These are phyloP conservation scores for Paralagenidium karlingii DNA, from an alignment of 352 stramenopile species.

Conservation along the genomic window DNA sequence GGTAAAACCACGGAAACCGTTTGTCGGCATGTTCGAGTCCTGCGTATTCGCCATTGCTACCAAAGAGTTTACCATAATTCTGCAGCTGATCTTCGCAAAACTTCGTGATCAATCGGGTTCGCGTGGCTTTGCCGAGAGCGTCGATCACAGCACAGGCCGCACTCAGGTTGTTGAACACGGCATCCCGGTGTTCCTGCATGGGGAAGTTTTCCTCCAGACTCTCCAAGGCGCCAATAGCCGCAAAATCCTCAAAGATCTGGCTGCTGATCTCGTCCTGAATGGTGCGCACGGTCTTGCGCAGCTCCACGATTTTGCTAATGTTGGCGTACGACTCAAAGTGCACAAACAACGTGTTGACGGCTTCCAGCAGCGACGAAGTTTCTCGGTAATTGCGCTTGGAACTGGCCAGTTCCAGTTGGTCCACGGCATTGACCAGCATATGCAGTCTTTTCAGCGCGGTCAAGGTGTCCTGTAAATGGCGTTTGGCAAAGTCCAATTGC, in stretches of 20 bases:
- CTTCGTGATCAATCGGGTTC: conserved; percentile 52
- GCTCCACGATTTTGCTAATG: conserved; percentile 88
- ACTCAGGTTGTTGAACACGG: conserved; percentile 56
- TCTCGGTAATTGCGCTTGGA: conserved; percentile 88
- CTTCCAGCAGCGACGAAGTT: conserved; percentile 93
- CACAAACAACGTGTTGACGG: conserved; percentile 90
- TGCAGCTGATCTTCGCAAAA: conserved; percentile 60
- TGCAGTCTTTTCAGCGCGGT: conserved; percentile 94
- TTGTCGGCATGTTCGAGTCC: conserved; percentile 51
- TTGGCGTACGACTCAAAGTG: conserved; percentile 94
- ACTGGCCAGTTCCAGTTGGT: conserved; percentile 80
- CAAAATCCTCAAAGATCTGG: conserved; percentile 87
- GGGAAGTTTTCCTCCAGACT: conserved; percentile 63
- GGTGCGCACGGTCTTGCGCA: conserved; percentile 82
- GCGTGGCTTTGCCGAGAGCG: conserved; percentile 47
- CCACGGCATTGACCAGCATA: conserved; percentile 96
- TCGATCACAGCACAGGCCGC: conserved; percentile 53
- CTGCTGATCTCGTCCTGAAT: conserved; percentile 82
- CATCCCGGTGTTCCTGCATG: conserved; percentile 42
- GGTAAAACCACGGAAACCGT: conserved; percentile 75
- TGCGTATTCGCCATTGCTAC: conserved; percentile 29
- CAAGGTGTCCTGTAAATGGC: conserved; percentile 91
- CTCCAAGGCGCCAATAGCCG: conserved; percentile 62
- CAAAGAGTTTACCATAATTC: conserved; percentile 52
- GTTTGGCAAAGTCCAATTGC: conserved; percentile 96